A percentile compares a stretch with the other conserved stretches of the same genome.
phyloP scores from a whole-genome alignment of 108 stramenopile species.

The Craspedostauros australis region DNA sequence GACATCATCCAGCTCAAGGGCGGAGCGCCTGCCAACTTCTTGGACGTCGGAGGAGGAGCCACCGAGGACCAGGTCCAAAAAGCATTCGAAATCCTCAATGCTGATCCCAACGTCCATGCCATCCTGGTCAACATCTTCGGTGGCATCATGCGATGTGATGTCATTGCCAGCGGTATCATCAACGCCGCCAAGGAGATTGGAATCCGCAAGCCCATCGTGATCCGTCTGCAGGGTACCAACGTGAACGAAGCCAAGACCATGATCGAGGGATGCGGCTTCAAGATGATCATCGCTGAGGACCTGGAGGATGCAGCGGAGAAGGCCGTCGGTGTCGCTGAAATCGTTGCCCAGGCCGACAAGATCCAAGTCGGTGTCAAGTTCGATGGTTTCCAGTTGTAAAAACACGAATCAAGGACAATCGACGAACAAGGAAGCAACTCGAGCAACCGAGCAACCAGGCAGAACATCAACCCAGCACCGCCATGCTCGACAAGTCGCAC shows the following conservation, averaged over 20 bases:
- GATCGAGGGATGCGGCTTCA: conserved; percentile 60
- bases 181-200: conserved; percentile 80
- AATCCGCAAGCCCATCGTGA: conserved; percentile 80
- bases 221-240: conserved; percentile 93
- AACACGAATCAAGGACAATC: too few relatives aligned
- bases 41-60: conserved; percentile 91
- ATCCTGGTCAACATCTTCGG: conserved; percentile 97
- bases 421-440: too few relatives aligned
- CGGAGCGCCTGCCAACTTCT: conserved; percentile 93
- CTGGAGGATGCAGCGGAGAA: conserved; percentile 90
- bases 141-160: conserved; percentile 94
- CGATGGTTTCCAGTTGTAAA: conserved; percentile 49
- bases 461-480: too few relatives aligned
- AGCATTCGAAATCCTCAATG: conserved; percentile 76
- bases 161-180: conserved; percentile 89
- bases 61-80: conserved; percentile 63
- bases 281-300: conserved; percentile 66
- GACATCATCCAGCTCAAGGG: conserved; percentile 93
- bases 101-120: conserved; percentile 68
- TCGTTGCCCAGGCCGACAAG: conserved; percentile 63
- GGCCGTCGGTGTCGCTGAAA: conserved; percentile 83
- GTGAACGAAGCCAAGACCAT: conserved; percentile 82
- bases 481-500: too few relatives aligned
- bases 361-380: conserved; percentile 68
- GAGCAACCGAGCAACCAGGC: too few relatives aligned